These are phyloP conservation scores for Hibiscus trionum DNA, from an alignment of 345 rosid species.

Conservation along the genomic window DNA sequence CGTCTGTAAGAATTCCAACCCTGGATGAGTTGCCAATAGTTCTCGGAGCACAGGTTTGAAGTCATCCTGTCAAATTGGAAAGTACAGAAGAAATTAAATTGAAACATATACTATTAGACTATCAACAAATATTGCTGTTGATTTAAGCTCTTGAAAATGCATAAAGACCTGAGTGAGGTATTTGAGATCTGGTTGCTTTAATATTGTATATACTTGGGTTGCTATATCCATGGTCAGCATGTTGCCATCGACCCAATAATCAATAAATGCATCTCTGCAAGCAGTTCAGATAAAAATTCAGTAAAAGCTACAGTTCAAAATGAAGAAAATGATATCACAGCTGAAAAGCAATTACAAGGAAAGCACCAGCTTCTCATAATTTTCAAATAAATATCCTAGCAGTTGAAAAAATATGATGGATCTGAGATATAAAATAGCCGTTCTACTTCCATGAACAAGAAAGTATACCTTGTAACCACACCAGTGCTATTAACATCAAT, in stretches of 20 bases:
- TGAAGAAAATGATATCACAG: background rate
- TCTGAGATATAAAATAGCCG: background rate
- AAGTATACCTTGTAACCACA: constrained; percentile 58
- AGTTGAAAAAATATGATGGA: background rate
- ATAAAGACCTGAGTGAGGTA: constrained; percentile 58
- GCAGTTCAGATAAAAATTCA: constrained; percentile 13
- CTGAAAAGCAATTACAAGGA: background rate
- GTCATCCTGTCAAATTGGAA: constrained; percentile 50
- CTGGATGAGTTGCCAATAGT: constrained; percentile 90
- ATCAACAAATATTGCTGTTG: background rate
- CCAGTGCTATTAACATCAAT: constrained; percentile 62
- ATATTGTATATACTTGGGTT: constrained; percentile 61
- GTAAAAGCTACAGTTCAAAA: background rate
- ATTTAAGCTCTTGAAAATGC: background rate
- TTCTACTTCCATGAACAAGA: background rate
- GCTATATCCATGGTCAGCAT: constrained; percentile 74
- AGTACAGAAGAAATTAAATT: background rate
- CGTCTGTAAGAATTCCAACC: constrained; percentile 89
- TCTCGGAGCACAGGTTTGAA: constrained; percentile 86
- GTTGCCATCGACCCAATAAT: constrained; percentile 70
- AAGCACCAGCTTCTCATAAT: background rate
- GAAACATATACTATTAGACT: background rate
- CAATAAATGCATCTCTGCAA: constrained; percentile 74
- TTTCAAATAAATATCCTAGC: background rate
- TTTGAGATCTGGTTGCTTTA: constrained; percentile 64